Evolutionary conservation across 2,329 filamentous ascomycete species (phyloP), one percentile per base, ranked within the genome.

Genomic region (Cercospora canescens): DNA sequence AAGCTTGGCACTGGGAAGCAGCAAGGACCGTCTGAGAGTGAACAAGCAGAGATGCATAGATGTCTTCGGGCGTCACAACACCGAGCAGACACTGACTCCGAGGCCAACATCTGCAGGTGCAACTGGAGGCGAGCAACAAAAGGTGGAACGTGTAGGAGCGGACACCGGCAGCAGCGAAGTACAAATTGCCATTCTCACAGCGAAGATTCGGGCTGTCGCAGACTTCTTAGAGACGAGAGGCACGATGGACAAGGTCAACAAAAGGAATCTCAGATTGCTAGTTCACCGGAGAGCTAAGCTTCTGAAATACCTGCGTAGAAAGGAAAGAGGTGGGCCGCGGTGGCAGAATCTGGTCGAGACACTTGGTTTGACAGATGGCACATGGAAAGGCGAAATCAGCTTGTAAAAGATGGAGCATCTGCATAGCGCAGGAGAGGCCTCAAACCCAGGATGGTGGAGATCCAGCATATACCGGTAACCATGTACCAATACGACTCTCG

Each of bases 151-250:
- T 34, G 88, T 89, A n/a, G 95, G 95, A 0, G 91, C 91, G 5
- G 95, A 99, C 77, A 99, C 94, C 0, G 95, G 95, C 37, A 96
- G 92, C 73, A 92, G 92, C 6, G 95, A 99, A 81, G 96, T 99
- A n/a, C 95, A 99, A 83, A 93, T 96, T 71, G 94, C 93, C 54
- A 96, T 99, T 73, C 80, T 99, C 77, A 99, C 95, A 3, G 87
- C 93, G 64, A 98, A 97, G 85, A 99, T 99, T 77, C 86, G 92
- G 69, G 89, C 90, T 26, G 79, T 99, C 58, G 89, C 91, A 16
- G 85, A 91, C 71, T 89, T 90, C 70, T 80, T 97, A 60, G 85
- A 90, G 75, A 84, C 82, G 48, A 86, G 88, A 72, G 92, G 90
- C 5, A 87, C 91, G 78, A 93, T 90, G 77, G 95, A 99, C 77